Percentiles rank a stretch among this genome's conserved stretches.
Evolutionary conservation across 2,329 filamentous ascomycete genomes (phyloP).

Genomic region (Thelonectria discophora): DNA sequence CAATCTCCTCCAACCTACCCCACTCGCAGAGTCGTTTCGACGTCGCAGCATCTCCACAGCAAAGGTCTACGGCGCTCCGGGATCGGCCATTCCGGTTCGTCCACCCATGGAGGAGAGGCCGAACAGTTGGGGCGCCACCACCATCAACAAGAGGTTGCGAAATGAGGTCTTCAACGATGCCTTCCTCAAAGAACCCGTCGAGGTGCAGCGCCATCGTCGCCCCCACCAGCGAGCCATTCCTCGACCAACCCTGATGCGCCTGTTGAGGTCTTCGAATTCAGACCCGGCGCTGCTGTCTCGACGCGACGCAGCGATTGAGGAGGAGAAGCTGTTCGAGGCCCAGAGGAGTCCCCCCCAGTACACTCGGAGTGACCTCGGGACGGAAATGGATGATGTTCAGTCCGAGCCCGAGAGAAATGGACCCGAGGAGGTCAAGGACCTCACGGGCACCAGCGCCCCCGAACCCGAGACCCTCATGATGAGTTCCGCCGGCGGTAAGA

Average conservation of each 20-base stretch:
- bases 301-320: conserved; percentile 28
- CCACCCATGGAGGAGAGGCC: conserved; percentile 63
- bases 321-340: conserved; percentile 1
- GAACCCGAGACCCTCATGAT: conserved; percentile 65
- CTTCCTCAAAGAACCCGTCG: conserved; percentile 84
- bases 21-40: conserved; percentile 45
- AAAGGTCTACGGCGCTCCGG: conserved; percentile 33
- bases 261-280: conserved; percentile 56
- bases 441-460: conserved; percentile 71
- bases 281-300: conserved; percentile 50
- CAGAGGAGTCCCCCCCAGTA: conserved; percentile 32
- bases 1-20: conserved; percentile 75
- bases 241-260: conserved; percentile 57
- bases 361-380: conserved; percentile 48
- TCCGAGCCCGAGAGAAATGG: conserved; percentile 49
- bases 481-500: conserved; percentile 52
- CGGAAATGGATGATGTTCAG: conserved; percentile 38
- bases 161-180: conserved; percentile 94
- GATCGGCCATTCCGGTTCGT: conserved; percentile 31
- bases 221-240: conserved; percentile 74
- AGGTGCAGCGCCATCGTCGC: conserved; percentile 78
- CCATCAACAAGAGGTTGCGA: conserved; percentile 85
- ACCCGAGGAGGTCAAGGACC: conserved; percentile 57
- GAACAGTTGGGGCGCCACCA: conserved; percentile 88
- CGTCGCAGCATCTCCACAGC: conserved; percentile 47